Percentiles rank a stretch among this genome's conserved stretches.
These are phyloP conservation scores for Kwoniella heveanensis DNA, from an alignment of 768 basidiomycete species.

Conservation along the genomic window DNA sequence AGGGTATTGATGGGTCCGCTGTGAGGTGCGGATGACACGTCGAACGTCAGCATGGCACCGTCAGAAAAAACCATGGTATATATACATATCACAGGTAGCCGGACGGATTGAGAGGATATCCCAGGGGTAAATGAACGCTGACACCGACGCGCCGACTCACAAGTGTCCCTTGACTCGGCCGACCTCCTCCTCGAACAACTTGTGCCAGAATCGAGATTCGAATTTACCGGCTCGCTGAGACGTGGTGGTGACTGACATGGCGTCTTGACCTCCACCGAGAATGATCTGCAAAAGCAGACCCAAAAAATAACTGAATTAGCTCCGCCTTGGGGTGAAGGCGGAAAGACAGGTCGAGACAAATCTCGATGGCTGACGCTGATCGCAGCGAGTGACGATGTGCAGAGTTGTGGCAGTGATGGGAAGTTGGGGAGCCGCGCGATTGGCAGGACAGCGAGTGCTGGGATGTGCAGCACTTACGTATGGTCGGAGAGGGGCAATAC, in stretches of 20 bases:
- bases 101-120: neutral
- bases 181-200: constrained; percentile 92
- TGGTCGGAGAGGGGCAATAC: constrained; percentile 77
- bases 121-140: neutral
- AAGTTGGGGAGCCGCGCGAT: too few relatives aligned
- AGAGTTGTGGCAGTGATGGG: too few relatives aligned
- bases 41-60: neutral
- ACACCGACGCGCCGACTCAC: constrained; percentile 61
- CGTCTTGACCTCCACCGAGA: constrained; percentile 95
- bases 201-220: constrained; percentile 98
- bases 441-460: too few relatives aligned
- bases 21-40: neutral
- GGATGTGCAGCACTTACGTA: constrained; percentile 69
- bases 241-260: constrained; percentile 95
- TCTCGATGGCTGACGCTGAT: too few relatives aligned
- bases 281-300: constrained; percentile 63
- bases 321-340: neutral
- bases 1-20: constrained; percentile 64
- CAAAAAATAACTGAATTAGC: neutral
- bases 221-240: constrained; percentile 93
- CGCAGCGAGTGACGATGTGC: too few relatives aligned
- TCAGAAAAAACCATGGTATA: too few relatives aligned
- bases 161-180: constrained; percentile 98
- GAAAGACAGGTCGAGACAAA: too few relatives aligned
- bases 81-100: too few relatives aligned